Percentiles rank a stretch among this genome's conserved stretches.
Conservation (phyloP, 352 stramenopile genomes). For the Elongisporangium anandrum region DNA sequence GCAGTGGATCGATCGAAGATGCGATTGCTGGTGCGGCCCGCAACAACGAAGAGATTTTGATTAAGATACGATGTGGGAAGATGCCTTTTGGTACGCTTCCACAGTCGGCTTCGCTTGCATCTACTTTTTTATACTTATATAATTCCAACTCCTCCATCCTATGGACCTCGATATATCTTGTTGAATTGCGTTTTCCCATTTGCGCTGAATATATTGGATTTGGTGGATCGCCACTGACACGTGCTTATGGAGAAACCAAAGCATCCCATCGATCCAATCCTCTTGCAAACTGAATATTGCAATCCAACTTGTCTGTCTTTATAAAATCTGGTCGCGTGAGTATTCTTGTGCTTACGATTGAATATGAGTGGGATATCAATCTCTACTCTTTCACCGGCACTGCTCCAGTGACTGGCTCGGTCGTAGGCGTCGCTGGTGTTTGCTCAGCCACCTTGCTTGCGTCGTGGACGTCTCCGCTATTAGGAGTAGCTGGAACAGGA, state of each 20-base stretch:
- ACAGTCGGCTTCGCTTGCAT: background rate
- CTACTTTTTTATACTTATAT: conserved; percentile 1
- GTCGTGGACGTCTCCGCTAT: conserved; percentile 13
- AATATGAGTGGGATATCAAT: background rate
- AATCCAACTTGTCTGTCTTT: background rate
- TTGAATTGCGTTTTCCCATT: background rate
- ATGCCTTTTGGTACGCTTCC: background rate
- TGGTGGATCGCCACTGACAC: background rate
- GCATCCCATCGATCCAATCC: background rate
- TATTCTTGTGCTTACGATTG: background rate
- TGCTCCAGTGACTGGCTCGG: conserved; percentile 6
- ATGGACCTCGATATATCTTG: background rate
- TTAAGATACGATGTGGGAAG: background rate
- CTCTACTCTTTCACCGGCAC: conserved; percentile 8
- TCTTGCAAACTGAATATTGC: background rate
- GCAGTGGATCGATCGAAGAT: background rate
- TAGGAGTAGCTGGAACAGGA: conserved; percentile 26
- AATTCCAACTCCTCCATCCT: background rate
- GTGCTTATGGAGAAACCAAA: background rate
- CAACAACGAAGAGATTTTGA: background rate
- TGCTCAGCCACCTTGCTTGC: conserved; percentile 15
- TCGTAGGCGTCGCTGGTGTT: conserved; percentile 10
- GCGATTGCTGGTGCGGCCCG: background rate
- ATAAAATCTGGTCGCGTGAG: background rate
- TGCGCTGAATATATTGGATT: background rate